Base-by-base conservation (phyloP, 2,329 filamentous ascomycete genomes). In the Penicillium brevicompactum region DNA sequence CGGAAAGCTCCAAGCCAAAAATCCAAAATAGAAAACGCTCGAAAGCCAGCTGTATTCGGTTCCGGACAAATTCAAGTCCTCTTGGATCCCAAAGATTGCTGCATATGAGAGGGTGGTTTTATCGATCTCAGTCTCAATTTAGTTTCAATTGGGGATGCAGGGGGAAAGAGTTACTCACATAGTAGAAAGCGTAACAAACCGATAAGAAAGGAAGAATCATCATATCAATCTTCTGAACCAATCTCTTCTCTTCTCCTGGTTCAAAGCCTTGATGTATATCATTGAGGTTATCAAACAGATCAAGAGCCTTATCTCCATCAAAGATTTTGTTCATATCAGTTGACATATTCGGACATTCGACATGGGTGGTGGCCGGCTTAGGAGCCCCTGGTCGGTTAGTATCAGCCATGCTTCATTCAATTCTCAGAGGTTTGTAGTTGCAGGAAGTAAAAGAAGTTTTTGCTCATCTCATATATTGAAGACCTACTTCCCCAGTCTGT, bases 161-260 rank as follows among this genome's bases (percentile, higher is more conserved):
- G 3, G n/a, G 11, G 22, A 42, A 14, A 31, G 31, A 5, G 31
- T n/a, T 11, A 44, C 45, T 30, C 44, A 54, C 57, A 59, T 78
- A 79, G 58, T 73, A 74, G 65, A 80, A 80, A 8, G 74, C 73
- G 57, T 80, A 80, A 59, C 76, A 80, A n/a, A 81, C 75, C 3
- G 73, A 73, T 22, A 81, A 64, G 49, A 78, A 78, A 3, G 81
- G 82, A 10, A 84, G 61, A 58, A 84, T 82, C 74, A 82, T 79
- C 6, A 76, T 67, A 57, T 84, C 82, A 48, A 84, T 80, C 67
- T 83, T 84, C 43, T 78, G 70, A 18, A 80, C 70, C 7, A 82
- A 60, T 53, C 69, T 70, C 48, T 67, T 72, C 65, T 79, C 76
- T 57, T 82, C 78, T 5, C 63, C 70, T 0, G 72, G 70, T 44